A percentile compares a stretch with the other conserved stretches of the same genome.
Conservation (phyloP, 768 basidiomycete genomes). For the Cytidiella melzeri region DNA sequence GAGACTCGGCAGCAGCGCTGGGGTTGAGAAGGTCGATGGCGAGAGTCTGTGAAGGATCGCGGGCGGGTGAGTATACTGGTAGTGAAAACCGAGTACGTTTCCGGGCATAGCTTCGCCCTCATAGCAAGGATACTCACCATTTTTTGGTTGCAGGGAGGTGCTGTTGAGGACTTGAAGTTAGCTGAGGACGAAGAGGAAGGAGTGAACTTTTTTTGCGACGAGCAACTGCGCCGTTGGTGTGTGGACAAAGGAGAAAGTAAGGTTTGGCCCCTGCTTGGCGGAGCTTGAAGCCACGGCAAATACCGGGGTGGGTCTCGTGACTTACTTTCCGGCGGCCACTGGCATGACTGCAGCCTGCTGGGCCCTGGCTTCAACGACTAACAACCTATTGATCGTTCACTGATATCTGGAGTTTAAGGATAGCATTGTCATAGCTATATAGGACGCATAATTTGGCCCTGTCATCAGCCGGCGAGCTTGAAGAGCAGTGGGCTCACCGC, state of each 20-base stretch:
- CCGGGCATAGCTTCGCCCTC: conserved; percentile 6
- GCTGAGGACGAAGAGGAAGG: conserved; percentile 12
- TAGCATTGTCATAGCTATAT: too few relatives aligned
- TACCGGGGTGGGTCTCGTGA: conserved; percentile 6
- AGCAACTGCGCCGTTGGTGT: conserved; percentile 8
- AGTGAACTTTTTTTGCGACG: conserved; percentile 21
- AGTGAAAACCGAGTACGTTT: neutral
- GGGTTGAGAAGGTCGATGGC: conserved; percentile 98
- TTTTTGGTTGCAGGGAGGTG: conserved; percentile 13
- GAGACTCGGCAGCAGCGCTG: conserved; percentile 76
- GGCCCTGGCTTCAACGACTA: too few relatives aligned
- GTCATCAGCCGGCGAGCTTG: too few relatives aligned
- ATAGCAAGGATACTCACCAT: conserved; percentile 18
- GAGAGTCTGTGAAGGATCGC: conserved; percentile 58
- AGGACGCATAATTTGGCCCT: too few relatives aligned
- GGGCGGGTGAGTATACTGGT: neutral
- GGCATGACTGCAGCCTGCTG: too few relatives aligned
- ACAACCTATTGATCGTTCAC: too few relatives aligned
- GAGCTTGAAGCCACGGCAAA: conserved; percentile 8
- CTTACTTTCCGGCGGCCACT: too few relatives aligned
- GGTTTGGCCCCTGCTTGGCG: conserved; percentile 9
- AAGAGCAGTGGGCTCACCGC: too few relatives aligned
- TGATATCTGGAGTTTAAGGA: too few relatives aligned
- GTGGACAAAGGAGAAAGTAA: conserved; percentile 7
- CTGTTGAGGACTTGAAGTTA: conserved; percentile 12